Base-by-base conservation (phyloP, 1,139 yeast genomes). In the Meyerozyma elateridarum region DNA sequence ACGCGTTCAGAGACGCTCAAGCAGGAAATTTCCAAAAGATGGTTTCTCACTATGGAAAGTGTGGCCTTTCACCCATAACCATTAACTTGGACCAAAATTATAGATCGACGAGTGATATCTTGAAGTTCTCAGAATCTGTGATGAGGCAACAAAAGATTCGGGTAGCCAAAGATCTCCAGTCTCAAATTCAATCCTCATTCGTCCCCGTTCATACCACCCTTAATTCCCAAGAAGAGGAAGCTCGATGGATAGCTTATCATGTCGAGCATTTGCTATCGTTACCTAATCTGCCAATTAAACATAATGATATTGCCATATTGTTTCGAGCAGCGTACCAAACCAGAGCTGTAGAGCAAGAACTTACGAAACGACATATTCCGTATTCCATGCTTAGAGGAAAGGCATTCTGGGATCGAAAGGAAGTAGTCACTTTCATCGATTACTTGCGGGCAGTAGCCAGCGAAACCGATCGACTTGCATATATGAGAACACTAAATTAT, bases 1-100 rank as follows among this genome's bases (percentile, higher is more conserved):
- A 91, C 52, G 87, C 81, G 1, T 89, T 89, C 44, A 65, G 98
- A 40, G 79, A 84, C 45, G 96, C 97, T 0, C 77, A 78, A 27
- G 67, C 81, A 0, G 61, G 64, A 11, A 88, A 85, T 47, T 85
- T 91, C 46, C 58, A 57, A 22, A 62, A 64, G 8, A 79, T 91
- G 88, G 53, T 55, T 22, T 48, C 54, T 0, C 56, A 64, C 36
- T 83, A 74, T 42, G 59, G 37, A 8, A 22, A 25, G 9, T 8
- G 36, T 6, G 54, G 56, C 8, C 29, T 18, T 9, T 37, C 45
- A 1, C 52, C 64, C 15, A 37, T 45, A 4, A 41, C 54, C 6
- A 61, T 80, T 1, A 57, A 70, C 6, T 61, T 91, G 34, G 66
- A 69, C 20, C 76, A 81, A 39, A 91, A 89, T 52, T 91, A 89